Conservation (phyloP, 805 yeast genomes). For the Sugiyamaella qingdaonensis region DNA sequence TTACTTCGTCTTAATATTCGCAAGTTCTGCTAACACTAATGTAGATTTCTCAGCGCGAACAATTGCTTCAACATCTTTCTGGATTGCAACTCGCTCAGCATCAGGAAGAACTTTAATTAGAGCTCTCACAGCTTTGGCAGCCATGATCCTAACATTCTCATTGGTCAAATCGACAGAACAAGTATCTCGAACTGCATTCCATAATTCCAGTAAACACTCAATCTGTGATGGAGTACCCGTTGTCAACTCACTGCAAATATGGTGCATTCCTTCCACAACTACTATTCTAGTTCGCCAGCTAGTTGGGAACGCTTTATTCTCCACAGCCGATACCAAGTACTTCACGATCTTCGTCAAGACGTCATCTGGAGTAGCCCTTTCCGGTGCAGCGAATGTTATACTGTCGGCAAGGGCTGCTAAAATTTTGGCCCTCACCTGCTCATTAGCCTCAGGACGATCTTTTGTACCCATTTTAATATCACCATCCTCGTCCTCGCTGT, state of each 20-base stretch:
- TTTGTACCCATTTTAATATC: constrained; percentile 25
- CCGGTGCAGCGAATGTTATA: constrained; percentile 18
- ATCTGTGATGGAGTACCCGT: neutral
- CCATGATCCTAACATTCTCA: constrained; percentile 58
- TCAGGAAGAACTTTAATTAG: constrained; percentile 16
- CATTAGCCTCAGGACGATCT: constrained; percentile 19
- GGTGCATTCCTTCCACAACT: constrained; percentile 29
- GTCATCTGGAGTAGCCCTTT: constrained; percentile 1
- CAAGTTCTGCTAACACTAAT: constrained; percentile 36
- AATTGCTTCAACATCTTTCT: constrained; percentile 21
- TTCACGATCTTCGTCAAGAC: constrained; percentile 33
- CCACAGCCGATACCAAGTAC: constrained; percentile 29
- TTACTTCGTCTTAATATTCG: neutral
- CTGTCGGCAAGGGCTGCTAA: constrained; percentile 1
- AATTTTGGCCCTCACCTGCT: constrained; percentile 1
- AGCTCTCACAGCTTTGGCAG: constrained; percentile 37
- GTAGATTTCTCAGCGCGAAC: constrained; percentile 42
- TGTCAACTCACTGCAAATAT: constrained; percentile 37
- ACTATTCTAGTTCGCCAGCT: constrained; percentile 61
- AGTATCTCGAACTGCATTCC: constrained; percentile 9
- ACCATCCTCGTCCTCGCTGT: constrained; percentile 37
- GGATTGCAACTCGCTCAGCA: constrained; percentile 4
- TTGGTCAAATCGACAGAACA: constrained; percentile 18
- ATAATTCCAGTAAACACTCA: constrained; percentile 7
- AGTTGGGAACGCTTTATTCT: constrained; percentile 28